phyloP scores from a whole-genome alignment of 257 asterid species.

The Perilla frutescens region DNA sequence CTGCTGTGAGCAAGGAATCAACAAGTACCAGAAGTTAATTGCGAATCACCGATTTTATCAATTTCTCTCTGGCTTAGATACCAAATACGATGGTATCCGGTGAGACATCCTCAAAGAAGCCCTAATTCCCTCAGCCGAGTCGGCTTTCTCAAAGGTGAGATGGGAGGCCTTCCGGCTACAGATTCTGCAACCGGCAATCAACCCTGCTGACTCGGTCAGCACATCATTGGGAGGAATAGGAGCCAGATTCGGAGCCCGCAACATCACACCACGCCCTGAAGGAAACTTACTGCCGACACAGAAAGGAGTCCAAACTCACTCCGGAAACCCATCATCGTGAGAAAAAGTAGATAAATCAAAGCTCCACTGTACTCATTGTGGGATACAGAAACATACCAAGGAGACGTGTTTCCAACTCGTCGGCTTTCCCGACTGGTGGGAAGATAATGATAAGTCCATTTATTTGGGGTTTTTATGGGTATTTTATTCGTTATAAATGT shows the following conservation, averaged over 20 bases:
- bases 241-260: neutral
- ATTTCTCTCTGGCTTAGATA: neutral
- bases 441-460: too few relatives aligned
- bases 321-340: neutral
- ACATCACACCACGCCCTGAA: neutral
- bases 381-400: too few relatives aligned
- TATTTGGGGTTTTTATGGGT: too few relatives aligned
- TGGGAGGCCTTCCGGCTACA: too few relatives aligned
- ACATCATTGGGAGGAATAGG: neutral
- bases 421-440: too few relatives aligned
- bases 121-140: too few relatives aligned
- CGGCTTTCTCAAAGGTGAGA: too few relatives aligned
- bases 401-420: too few relatives aligned
- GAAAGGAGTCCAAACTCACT: neutral
- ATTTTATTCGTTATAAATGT: too few relatives aligned
- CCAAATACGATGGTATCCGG: too few relatives aligned
- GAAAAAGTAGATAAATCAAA: neutral
- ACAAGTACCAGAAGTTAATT: neutral
- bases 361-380: too few relatives aligned
- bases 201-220: neutral
- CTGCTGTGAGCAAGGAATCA: conserved; percentile 5
- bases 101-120: too few relatives aligned
- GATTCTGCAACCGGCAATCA: neutral
- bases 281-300: neutral
- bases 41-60: neutral